Base-by-base conservation (phyloP, 495 filamentous ascomycete genomes). In the Aspergillus olivimuriae region DNA sequence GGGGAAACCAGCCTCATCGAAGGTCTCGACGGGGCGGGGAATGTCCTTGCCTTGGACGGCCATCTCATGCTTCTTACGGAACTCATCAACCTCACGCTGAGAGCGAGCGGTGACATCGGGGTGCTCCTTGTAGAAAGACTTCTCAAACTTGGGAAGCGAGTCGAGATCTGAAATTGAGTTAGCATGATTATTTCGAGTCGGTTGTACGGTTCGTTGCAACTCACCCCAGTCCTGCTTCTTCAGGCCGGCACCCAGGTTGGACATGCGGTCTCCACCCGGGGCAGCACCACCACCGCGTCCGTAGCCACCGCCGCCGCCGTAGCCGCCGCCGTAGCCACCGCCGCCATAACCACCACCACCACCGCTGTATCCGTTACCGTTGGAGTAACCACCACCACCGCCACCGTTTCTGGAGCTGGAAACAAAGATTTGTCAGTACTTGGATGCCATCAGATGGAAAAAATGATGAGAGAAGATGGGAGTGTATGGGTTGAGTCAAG, bases 121-220 rank as follows among this genome's bases (percentile, higher is more conserved):
- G 56, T 91, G 80, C 68, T 97, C 92, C 68, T 95, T 94, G 75
- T 98, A 98, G 75, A 98, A 98, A 19, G 86, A 89, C 72, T 98
- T 98, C 61, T 98, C 92, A 65, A 98, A 98, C 68, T 96, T 96
- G 50, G 92, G 90, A 17, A 98, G 59, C 18, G 82, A 69, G 61
- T 63, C 69, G 14, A 90, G 55, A 66, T 98, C 91, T 91, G 57
- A 33, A 30, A 20, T 11, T 34, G 21, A 22, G 47, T 70, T 65
- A 69, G 65, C 41, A 55, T 43, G 1, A 12, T 28, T 28, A 11
- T 11, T 14, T 15, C 14, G 24, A 24, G 28, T 31, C 12, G 14
- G 11, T 8, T n/a, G 4, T 1, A 33, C 9, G 1, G 39, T 14
- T 48, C n/a, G 17, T 31, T 19, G 7, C 9, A 36, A 73, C 83